Evolutionary conservation across 768 basidiomycete genomes (phyloP).

Genomic region (Suillus weaverae): DNA sequence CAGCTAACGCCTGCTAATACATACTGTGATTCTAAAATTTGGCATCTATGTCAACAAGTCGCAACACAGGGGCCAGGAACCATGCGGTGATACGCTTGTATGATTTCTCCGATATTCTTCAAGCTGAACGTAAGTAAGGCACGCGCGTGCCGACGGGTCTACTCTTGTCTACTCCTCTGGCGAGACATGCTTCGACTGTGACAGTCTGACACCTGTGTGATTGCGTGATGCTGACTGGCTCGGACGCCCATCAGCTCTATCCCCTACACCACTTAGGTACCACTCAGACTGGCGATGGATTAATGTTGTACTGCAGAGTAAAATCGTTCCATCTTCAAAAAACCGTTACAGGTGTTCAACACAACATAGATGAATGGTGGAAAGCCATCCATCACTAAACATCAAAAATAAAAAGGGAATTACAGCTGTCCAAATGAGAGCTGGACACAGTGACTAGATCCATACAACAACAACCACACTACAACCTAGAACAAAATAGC

Average conservation of each 20-base stretch:
- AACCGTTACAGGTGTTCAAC: not conserved
- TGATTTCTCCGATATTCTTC: not conserved
- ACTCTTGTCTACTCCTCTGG: not conserved
- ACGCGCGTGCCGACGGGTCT: not conserved
- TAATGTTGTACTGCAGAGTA: not conserved
- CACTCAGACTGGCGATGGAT: not conserved
- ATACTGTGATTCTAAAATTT: not conserved
- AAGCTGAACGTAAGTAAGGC: not conserved
- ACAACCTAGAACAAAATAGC: constrained; percentile 10
- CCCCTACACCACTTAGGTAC: not conserved
- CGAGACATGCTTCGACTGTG: not conserved
- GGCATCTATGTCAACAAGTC: not conserved
- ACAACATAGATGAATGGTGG: not conserved
- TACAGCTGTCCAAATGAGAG: not conserved
- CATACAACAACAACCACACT: not conserved
- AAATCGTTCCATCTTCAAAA: not conserved
- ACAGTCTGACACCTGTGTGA: no score
- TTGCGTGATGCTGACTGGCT: no score
- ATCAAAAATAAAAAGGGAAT: not conserved
- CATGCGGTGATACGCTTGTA: not conserved
- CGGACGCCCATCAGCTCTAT: not conserved
- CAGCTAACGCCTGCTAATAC: not conserved
- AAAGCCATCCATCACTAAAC: not conserved
- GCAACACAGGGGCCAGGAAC: not conserved
- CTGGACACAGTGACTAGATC: not conserved